phyloP scores from a whole-genome alignment of 139 green algal genomes.

The Chlorella ohadii region DNA sequence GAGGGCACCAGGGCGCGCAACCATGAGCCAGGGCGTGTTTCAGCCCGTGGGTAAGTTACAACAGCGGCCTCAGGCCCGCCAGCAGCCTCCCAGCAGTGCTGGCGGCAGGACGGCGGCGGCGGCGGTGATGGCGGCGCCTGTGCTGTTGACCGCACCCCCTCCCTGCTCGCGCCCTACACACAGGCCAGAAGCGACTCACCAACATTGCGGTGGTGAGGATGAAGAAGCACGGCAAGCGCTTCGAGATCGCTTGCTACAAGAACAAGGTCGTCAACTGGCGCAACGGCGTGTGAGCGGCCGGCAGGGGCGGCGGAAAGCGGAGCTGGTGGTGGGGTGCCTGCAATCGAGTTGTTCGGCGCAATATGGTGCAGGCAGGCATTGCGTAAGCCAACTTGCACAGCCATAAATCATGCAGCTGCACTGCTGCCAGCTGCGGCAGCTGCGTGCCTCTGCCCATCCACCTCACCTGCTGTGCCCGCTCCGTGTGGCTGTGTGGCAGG shows the following conservation, averaged over 20 bases:
- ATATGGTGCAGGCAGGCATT: too few species aligned
- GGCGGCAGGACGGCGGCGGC: too few species aligned
- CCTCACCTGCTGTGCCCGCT: too few species aligned
- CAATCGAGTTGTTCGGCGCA: too few species aligned
- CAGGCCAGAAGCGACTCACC: conserved; percentile 98
- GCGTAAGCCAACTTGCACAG: background rate
- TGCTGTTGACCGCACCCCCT: background rate
- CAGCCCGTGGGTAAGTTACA: conserved; percentile 33
- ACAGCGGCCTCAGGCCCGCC: background rate
- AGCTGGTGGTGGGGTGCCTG: too few species aligned
- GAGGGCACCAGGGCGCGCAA: background rate
- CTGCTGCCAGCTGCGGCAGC: too few species aligned
- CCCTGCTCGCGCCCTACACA: background rate
- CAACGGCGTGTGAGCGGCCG: conserved; percentile 78
- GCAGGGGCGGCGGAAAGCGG: background rate
- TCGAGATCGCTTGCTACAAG: conserved; percentile 99
- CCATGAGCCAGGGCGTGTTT: conserved; percentile 48
- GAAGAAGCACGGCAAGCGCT: conserved; percentile 92
- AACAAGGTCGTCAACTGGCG: conserved; percentile 97
- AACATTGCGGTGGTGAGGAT: conserved; percentile 96
- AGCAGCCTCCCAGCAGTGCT: too few species aligned
- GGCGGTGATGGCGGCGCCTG: background rate
- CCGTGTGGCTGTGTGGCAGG: conserved; percentile 67
- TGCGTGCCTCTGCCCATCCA: too few species aligned
- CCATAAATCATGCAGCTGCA: background rate